Conservation (phyloP, 148 eudicot genomes). For the Nyssa sinensis region DNA sequence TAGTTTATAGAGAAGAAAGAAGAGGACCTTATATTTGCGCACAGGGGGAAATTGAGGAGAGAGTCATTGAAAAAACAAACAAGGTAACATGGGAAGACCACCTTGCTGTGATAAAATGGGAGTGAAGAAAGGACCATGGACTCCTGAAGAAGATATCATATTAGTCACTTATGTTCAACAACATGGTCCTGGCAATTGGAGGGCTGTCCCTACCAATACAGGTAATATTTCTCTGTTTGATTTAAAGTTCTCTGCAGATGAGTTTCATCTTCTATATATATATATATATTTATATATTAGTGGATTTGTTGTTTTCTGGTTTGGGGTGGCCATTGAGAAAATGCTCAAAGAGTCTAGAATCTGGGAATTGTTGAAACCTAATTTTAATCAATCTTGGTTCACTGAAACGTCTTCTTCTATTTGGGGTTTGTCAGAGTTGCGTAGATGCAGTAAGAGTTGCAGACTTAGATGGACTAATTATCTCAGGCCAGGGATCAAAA, state of each 20-base stretch:
- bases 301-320: background rate
- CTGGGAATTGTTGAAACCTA: too few species aligned
- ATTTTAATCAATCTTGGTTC: background rate
- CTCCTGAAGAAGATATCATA: slow-evolving; percentile 65
- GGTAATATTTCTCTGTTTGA: slow-evolving; percentile 25
- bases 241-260: too few species aligned
- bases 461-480: slow-evolving; percentile 68
- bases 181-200: slow-evolving; percentile 66
- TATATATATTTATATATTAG: background rate
- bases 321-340: too few species aligned
- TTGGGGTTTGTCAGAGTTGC: slow-evolving; percentile 32
- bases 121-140: slow-evolving; percentile 68
- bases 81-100: slow-evolving; percentile 44
- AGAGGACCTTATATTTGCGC: background rate
- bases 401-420: background rate
- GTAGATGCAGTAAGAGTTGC: slow-evolving; percentile 65
- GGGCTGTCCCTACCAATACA: slow-evolving; percentile 48
- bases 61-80: background rate
- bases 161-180: slow-evolving; percentile 58
- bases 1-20: background rate
- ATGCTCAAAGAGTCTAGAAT: too few species aligned
- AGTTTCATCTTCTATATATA: background rate
- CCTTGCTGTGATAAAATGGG: slow-evolving; percentile 58
- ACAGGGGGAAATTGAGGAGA: background rate
- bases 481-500: slow-evolving; percentile 58